These are phyloP conservation scores for Aphanomyces astaci DNA, from an alignment of 352 stramenopile species.

Conservation along the genomic window DNA sequence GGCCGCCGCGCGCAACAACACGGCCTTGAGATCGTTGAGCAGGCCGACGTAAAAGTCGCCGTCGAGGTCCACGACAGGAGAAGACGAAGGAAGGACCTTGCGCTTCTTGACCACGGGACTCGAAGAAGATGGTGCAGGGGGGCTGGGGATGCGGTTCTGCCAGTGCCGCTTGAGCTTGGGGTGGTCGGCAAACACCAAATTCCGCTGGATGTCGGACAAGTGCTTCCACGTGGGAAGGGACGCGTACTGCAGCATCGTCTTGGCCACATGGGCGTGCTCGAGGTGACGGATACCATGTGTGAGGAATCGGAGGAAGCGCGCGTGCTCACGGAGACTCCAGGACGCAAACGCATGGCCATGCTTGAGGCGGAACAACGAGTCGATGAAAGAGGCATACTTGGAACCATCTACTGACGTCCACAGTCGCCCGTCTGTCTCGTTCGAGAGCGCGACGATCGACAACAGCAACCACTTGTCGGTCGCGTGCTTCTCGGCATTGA, in stretches of 20 bases:
- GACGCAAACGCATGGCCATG: background rate
- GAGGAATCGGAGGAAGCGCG: constrained; percentile 50
- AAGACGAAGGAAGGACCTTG: background rate
- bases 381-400: constrained; percentile 11
- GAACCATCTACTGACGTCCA: constrained; percentile 7
- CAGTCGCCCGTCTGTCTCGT: constrained; percentile 20
- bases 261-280: constrained; percentile 43
- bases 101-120: constrained; percentile 12
- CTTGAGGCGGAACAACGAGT: constrained; percentile 9
- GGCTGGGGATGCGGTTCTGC: constrained; percentile 33
- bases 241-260: constrained; percentile 46
- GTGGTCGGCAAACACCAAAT: constrained; percentile 51
- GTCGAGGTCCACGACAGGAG: constrained; percentile 7
- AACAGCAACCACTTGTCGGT: constrained; percentile 27
- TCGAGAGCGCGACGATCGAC: constrained; percentile 22
- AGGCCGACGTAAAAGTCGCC: constrained; percentile 42
- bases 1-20: background rate
- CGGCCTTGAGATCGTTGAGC: constrained; percentile 26
- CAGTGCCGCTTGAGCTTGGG: constrained; percentile 64
- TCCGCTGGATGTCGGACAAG: constrained; percentile 47
- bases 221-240: constrained; percentile 57
- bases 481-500: constrained; percentile 22
- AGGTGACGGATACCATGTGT: constrained; percentile 49
- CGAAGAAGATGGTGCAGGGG: background rate
- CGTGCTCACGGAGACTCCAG: constrained; percentile 47